These are phyloP conservation scores for Pleurotus pulmonarius DNA, from an alignment of 768 basidiomycete species.

Conservation along the genomic window DNA sequence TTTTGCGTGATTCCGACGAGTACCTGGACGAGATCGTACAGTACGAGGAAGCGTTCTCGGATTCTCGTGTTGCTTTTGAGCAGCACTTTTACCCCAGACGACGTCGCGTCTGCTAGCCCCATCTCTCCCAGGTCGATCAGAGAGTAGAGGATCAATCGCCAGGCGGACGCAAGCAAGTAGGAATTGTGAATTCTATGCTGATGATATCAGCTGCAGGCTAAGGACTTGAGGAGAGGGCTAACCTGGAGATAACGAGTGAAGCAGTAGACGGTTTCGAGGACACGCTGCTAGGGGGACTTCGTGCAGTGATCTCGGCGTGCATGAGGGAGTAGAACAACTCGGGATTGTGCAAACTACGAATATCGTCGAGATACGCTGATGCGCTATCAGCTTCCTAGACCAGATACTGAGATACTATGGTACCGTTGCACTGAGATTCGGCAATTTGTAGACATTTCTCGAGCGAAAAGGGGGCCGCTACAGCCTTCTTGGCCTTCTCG, in stretches of 20 bases:
- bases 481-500: slow-evolving; percentile 50
- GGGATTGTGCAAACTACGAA: slow-evolving; percentile 62
- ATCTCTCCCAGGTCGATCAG: slow-evolving; percentile 52
- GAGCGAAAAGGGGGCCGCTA: slow-evolving; percentile 63
- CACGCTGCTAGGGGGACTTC: slow-evolving; percentile 30
- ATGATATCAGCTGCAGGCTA: neutral
- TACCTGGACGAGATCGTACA: slow-evolving; percentile 60
- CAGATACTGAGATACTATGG: neutral
- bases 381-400: neutral
- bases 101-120: slow-evolving; percentile 49
- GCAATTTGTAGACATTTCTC: slow-evolving; percentile 64
- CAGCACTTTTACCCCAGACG: slow-evolving; percentile 34
- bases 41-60: slow-evolving; percentile 55
- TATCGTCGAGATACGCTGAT: slow-evolving; percentile 66
- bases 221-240: slow-evolving; percentile 10
- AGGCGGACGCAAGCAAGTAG: slow-evolving; percentile 79
- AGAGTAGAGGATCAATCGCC: slow-evolving; percentile 66
- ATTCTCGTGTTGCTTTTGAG: slow-evolving; percentile 49
- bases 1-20: slow-evolving; percentile 61
- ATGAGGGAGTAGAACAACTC: slow-evolving; percentile 59
- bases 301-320: slow-evolving; percentile 51
- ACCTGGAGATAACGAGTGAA: slow-evolving; percentile 59
- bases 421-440: slow-evolving; percentile 71
- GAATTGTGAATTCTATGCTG: slow-evolving; percentile 69
- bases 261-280: slow-evolving; percentile 35